Evolutionary conservation across 805 yeast genomes (phyloP).

Genomic region (Myxozyma neglecta): DNA sequence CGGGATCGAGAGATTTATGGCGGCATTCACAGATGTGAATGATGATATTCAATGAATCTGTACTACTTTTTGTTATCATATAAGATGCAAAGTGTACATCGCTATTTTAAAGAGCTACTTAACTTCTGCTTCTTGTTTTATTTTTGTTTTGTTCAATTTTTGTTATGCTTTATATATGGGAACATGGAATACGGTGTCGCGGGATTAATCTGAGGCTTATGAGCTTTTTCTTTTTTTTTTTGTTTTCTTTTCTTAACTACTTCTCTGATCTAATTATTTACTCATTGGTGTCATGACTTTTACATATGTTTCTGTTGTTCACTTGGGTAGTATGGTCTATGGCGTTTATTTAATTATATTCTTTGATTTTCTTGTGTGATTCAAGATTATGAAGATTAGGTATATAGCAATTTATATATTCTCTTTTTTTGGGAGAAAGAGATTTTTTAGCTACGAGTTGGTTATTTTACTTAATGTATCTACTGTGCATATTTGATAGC

Average conservation of each 20-base stretch:
- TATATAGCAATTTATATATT: neutral
- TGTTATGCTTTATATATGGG: neutral
- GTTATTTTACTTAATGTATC: no score
- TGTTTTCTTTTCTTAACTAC: neutral
- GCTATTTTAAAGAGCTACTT: neutral
- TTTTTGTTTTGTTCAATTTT: neutral
- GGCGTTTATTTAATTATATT: neutral
- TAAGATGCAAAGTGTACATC: no score
- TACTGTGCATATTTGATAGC: no score
- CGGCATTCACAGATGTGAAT: no score
- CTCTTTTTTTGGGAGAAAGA: neutral
- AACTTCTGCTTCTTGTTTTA: neutral
- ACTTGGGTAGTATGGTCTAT: neutral
- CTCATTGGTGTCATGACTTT: neutral
- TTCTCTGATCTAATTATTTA: neutral
- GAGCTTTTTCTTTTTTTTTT: neutral
- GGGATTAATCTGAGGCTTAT: conserved; percentile 1
- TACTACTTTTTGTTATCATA: no score
- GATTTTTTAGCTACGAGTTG: neutral
- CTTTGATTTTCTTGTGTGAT: neutral
- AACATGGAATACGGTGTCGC: conserved; percentile 10
- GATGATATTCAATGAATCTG: no score
- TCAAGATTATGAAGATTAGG: neutral
- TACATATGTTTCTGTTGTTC: neutral
- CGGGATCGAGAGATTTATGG: no score